Evolutionary conservation across 139 green algal species (phyloP), one percentile per base, ranked within the genome.

Genomic region (Tetratostichococcus sp.): DNA sequence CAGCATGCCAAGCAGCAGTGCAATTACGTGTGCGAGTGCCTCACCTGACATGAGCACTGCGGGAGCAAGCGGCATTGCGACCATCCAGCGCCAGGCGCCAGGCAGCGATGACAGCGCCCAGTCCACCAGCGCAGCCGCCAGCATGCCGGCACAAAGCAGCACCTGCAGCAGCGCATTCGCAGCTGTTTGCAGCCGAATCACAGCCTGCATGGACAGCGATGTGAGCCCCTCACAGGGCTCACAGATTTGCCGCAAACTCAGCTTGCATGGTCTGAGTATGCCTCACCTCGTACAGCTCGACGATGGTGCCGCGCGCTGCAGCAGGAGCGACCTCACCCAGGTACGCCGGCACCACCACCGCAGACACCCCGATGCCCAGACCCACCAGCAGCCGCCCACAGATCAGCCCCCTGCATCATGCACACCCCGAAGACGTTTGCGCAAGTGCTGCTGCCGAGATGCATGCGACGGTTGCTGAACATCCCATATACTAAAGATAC

Each of bases 311-410:
- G 34, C 39, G 66, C 43, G 73, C 39, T 30, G 69, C 43, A 22
- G 77, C 87, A 21, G 91, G 92, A 4, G 92, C 86, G 43, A 96
- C 76, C 82, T 97, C 92, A 6, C 86, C 91, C 35, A 97, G 80
- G 80, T 96, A 97, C 1, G 87, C 80, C 31, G 91, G 92, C n/a
- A 92, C 87, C 22, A 93, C 85, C 25, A 91, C 89, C 0, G 91
- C 91, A 22, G 85, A 91, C 0, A 87, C 74, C 23, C 92, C 92
- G 30, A 97, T 92, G 50, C 92, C 91, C 0, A 97, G 5, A 1
- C 92, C 92, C 1, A 89, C 74, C 2, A 96, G 11, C 1, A 93
- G 70, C 0, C 91, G 86, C 0, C 92, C 92, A 16, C 87, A 31
- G 5, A 94, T 67, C 57, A 97, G 77, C 22, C 65, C 77, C 33